A percentile compares a stretch with the other conserved stretches of the same genome.
These are phyloP conservation scores for Xylaria sp. DNA, from an alignment of 2,329 filamentous ascomycete genomes.

Conservation along the genomic window DNA sequence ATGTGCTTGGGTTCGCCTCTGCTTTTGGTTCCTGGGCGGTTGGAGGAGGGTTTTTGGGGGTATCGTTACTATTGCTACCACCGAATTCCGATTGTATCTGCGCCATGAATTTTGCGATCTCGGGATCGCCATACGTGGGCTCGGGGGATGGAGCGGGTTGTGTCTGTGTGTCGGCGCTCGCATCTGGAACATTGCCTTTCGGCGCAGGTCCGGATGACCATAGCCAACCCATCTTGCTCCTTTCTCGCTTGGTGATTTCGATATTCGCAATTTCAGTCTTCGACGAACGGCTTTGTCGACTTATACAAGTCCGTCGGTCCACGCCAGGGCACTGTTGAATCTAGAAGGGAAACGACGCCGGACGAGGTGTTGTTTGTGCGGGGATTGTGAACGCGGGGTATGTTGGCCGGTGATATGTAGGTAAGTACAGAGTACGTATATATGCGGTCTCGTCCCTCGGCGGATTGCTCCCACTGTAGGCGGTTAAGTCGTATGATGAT, in stretches of 20 bases:
- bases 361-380: constrained; percentile 3
- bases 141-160: constrained; percentile 24
- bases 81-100: constrained; percentile 40
- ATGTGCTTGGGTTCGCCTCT: constrained; percentile 26
- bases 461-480: neutral
- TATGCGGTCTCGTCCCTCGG: neutral
- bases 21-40: constrained; percentile 10
- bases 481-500: constrained; percentile 2
- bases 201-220: constrained; percentile 25
- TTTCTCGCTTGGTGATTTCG: neutral
- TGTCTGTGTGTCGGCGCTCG: neutral
- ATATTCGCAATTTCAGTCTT: neutral
- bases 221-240: constrained; percentile 62
- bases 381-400: constrained; percentile 17
- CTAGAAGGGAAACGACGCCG: neutral
- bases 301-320: neutral
- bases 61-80: constrained; percentile 8
- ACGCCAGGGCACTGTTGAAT: neutral
- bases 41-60: constrained; percentile 16
- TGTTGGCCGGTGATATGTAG: too few relatives aligned
- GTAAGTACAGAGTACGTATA: too few relatives aligned
- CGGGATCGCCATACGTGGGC: constrained; percentile 49
- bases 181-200: neutral
- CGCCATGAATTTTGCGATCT: constrained; percentile 60
- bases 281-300: neutral